These are phyloP conservation scores for Eucalyptus virginea DNA, from an alignment of 345 rosid genomes.

Conservation along the genomic window DNA sequence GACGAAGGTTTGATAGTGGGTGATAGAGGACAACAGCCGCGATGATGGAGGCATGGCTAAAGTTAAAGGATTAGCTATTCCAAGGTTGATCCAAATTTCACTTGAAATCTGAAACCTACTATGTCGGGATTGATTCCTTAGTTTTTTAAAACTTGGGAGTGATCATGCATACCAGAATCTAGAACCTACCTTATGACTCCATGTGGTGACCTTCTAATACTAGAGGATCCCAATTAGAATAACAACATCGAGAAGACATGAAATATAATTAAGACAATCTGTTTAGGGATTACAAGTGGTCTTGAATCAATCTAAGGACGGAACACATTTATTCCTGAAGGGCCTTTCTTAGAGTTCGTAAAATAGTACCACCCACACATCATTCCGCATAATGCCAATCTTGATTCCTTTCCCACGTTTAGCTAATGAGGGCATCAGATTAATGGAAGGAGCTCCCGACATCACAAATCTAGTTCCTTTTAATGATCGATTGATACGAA, in stretches of 20 bases:
- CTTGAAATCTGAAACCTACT: rapidly evolving
- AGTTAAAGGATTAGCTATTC: rapidly evolving
- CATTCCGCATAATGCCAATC: background rate
- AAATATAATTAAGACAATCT: no score
- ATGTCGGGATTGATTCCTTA: rapidly evolving
- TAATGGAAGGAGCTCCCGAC: background rate
- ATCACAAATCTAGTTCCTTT: background rate
- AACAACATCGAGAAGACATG: no score
- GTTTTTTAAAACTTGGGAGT: no score
- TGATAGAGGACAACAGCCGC: background rate
- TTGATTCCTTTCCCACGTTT: background rate
- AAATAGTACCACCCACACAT: background rate
- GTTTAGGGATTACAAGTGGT: no score
- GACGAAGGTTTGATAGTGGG: rapidly evolving
- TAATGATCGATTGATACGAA: background rate
- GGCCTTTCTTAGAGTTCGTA: background rate
- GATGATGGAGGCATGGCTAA: background rate
- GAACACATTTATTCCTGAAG: background rate
- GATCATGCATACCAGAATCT: rapidly evolving
- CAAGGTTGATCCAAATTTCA: rapidly evolving
- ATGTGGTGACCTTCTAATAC: background rate
- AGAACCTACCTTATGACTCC: background rate
- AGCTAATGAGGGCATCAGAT: background rate
- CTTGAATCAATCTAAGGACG: no score
- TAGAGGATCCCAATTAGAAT: background rate